Conservation (phyloP, 2,329 filamentous ascomycete species). For the Sporothrix sp. region DNA sequence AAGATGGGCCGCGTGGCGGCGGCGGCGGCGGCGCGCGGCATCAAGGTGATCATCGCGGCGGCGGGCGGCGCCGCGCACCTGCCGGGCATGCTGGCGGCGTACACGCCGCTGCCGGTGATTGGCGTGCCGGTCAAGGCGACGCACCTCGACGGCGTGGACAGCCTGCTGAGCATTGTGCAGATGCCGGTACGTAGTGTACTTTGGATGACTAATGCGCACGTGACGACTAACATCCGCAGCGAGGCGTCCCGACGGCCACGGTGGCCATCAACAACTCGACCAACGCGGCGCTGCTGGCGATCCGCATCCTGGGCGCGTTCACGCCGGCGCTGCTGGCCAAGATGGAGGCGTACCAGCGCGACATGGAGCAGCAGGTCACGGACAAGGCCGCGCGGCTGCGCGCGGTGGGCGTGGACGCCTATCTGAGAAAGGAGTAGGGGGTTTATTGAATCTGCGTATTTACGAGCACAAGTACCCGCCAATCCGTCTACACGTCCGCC, state of each 20-base stretch:
- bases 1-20: conserved; percentile 60
- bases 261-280: conserved; percentile 74
- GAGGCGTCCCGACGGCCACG: conserved; percentile 47
- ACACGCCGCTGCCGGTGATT: conserved; percentile 64
- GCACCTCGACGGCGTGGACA: conserved; percentile 61
- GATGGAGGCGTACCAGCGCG: conserved; percentile 50
- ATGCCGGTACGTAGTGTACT: conserved; percentile 49
- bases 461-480: background rate
- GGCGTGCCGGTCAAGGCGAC: conserved; percentile 69
- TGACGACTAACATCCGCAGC: conserved; percentile 25
- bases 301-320: conserved; percentile 19
- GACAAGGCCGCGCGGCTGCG: conserved; percentile 48
- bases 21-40: conserved; percentile 52
- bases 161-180: conserved; percentile 62
- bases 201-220: conserved; percentile 20
- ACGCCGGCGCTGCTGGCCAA: conserved; percentile 42
- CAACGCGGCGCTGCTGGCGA: conserved; percentile 42
- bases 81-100: conserved; percentile 64
- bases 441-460: too few relatives aligned
- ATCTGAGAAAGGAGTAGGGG: conserved; percentile 10
- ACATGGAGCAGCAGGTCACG: conserved; percentile 52
- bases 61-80: conserved; percentile 65
- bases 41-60: conserved; percentile 66
- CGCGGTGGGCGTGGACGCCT: conserved; percentile 40
- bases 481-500: conserved; percentile 7